Evolutionary conservation across 768 basidiomycete species (phyloP).

Genomic region (Amanita rubescens): DNA sequence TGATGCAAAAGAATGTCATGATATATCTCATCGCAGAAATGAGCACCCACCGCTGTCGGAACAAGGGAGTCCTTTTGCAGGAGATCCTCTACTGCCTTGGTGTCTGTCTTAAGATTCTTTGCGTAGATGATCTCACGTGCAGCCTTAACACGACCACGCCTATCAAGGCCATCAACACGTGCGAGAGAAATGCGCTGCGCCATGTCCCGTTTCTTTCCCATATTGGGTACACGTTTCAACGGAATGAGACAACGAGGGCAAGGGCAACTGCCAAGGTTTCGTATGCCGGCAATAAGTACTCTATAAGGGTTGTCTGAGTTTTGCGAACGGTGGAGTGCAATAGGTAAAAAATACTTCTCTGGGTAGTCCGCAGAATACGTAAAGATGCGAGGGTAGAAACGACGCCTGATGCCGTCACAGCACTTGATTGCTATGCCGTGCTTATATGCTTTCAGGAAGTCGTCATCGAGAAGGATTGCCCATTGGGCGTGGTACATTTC

Average conservation of each 20-base stretch:
- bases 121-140: constrained; percentile 22
- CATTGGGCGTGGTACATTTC: background rate
- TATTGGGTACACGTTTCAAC: constrained; percentile 11
- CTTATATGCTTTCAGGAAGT: constrained; percentile 5
- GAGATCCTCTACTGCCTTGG: constrained; percentile 17
- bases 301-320: background rate
- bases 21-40: background rate
- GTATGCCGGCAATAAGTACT: constrained; percentile 17
- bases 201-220: constrained; percentile 16
- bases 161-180: background rate
- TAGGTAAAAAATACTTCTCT: constrained; percentile 9
- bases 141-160: background rate
- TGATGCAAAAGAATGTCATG: constrained; percentile 10
- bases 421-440: constrained; percentile 7
- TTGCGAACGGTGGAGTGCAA: background rate
- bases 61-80: constrained; percentile 22
- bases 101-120: constrained; percentile 18
- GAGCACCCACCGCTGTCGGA: constrained; percentile 20
- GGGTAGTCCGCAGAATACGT: constrained; percentile 10
- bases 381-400: constrained; percentile 9
- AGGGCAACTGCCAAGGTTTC: constrained; percentile 19
- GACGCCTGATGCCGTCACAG: constrained; percentile 1
- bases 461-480: background rate
- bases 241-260: constrained; percentile 23
- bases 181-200: background rate